Base-by-base conservation (phyloP, 2,329 filamentous ascomycete species). In the Daldinia eschscholtzii region DNA sequence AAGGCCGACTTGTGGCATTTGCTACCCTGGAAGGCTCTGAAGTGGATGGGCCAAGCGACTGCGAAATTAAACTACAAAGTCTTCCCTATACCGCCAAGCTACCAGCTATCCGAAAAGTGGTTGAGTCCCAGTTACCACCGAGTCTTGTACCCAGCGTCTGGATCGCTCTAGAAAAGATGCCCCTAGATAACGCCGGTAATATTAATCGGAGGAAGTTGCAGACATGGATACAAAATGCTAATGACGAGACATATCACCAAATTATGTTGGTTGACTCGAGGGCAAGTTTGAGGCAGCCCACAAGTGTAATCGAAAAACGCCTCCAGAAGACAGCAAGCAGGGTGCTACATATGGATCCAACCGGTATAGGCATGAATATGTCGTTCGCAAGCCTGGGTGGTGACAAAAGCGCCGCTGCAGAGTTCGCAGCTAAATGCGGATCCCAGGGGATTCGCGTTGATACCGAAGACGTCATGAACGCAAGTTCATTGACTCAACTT, bases 161-260 rank as follows among this genome's bases (percentile, higher is more conserved):
- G 84, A 79, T 87, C 18, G 79, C 83, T 3, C 73, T 87, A 59
- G 79, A 82, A 55, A 78, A 76, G 50, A 84, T 87, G 79, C 84
- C 84, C 6, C 59, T 81, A n/a, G 79, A 79, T 53, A 76, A 78
- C 0, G 71, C 77, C 12, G 82, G 81, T 13, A 76, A 80, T 20
- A 75, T 81, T 56, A 80, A 86, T 71, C 78, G 80, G 46, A 79
- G 84, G 35, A 80, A 79, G 63, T 71, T 87, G 48, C 84, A 85
- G 65, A 86, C 83, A 3, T 87, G 86, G 86, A 82, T 83, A 28
- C 85, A 87, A 75, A 87, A 87, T 68, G 81, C 84, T 53, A 84
- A 84, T 66, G 81, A 85, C 59, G 79, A 82, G 30, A 70, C 80
- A 26, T 82, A 85, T 70, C 79, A 81, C 46, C 82, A 82, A 55